Conservation (phyloP, 2,329 filamentous ascomycete genomes). For the Exophiala lecanii-corni region DNA sequence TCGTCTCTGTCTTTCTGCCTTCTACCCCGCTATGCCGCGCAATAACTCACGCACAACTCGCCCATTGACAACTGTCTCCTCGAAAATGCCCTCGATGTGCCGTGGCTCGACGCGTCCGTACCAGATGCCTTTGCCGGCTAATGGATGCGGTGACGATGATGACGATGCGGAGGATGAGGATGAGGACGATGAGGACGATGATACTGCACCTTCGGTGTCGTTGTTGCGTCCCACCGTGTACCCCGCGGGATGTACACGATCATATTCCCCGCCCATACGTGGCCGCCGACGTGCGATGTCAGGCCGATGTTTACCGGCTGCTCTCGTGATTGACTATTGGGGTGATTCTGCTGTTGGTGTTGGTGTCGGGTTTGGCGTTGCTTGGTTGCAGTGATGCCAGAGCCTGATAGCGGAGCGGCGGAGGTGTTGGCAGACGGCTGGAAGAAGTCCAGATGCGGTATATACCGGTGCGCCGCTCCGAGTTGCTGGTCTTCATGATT, state of each 20-base stretch:
- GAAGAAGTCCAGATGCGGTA: no score
- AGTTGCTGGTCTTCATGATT: background rate
- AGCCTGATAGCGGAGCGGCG: no score
- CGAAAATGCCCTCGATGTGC: constrained; percentile 83
- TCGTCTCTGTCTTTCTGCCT: no score
- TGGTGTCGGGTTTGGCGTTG: constrained; percentile 10
- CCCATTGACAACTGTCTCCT: constrained; percentile 79
- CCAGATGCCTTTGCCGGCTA: constrained; percentile 60
- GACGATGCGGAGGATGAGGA: background rate
- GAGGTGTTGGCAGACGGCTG: no score
- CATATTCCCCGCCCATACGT: constrained; percentile 90
- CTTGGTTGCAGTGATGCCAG: no score
- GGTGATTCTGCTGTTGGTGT: constrained; percentile 8
- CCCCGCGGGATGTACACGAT: constrained; percentile 64
- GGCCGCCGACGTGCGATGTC: constrained; percentile 82
- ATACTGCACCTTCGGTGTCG: no score
- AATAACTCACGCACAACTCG: constrained; percentile 81
- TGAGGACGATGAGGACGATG: background rate
- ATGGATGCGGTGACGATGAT: constrained; percentile 12
- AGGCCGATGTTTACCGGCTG: constrained; percentile 36
- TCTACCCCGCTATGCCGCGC: constrained; percentile 51
- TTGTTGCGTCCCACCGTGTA: background rate
- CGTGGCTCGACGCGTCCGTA: constrained; percentile 77
- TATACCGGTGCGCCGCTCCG: background rate
- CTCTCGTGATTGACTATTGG: no score